Conservation (phyloP, 345 rosid genomes). For the Euphorbia pulcherrima region DNA sequence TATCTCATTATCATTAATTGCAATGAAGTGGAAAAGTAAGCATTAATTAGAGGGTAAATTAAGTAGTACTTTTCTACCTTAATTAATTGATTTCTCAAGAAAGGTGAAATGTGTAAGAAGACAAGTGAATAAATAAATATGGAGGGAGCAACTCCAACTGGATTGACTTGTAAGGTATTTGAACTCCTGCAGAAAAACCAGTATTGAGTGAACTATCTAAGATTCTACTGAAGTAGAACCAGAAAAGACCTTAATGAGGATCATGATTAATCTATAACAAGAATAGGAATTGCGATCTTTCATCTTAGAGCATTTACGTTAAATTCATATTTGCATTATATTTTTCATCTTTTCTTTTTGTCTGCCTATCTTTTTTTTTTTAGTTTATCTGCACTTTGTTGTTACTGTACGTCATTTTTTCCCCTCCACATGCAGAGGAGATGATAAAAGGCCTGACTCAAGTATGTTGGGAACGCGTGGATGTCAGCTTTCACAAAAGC, state of each 20-base stretch:
- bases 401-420: not conserved
- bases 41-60: too few species aligned
- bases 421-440: constrained; percentile 47
- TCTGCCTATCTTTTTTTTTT: not conserved
- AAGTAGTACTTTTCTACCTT: too few species aligned
- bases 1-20: too few species aligned
- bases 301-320: not conserved
- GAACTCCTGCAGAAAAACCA: not conserved
- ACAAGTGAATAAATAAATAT: too few species aligned
- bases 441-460: constrained; percentile 79
- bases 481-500: constrained; percentile 88
- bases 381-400: too few species aligned
- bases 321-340: not conserved
- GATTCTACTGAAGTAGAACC: not conserved
- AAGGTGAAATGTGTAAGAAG: too few species aligned
- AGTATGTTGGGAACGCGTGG: constrained; percentile 83
- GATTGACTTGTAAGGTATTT: not conserved
- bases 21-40: too few species aligned
- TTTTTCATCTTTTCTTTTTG: not conserved
- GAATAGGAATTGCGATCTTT: not conserved
- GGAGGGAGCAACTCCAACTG: too few species aligned
- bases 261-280: not conserved
- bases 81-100: too few species aligned
- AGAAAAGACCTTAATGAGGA: not conserved
- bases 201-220: not conserved